Conservation (phyloP, 805 yeast genomes). For the Nakazawaea laoshanensis region DNA sequence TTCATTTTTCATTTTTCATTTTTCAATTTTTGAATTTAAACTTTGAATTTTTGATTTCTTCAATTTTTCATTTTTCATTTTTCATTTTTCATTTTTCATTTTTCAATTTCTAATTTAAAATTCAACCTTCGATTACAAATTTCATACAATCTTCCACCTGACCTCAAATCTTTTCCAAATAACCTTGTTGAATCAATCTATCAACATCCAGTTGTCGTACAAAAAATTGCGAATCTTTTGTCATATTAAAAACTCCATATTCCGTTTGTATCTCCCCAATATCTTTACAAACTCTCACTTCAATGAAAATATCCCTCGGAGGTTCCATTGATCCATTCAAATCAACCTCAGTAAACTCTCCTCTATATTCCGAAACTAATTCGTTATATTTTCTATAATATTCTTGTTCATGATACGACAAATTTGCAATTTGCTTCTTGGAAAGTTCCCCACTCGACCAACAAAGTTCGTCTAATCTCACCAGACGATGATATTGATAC, state of each 20-base stretch:
- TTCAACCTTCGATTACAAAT: too few relatives aligned
- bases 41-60: too few relatives aligned
- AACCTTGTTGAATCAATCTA: slow-evolving; percentile 88
- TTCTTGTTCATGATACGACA: slow-evolving; percentile 75
- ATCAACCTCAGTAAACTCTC: slow-evolving; percentile 75
- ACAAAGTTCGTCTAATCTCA: slow-evolving; percentile 52
- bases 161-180: slow-evolving; percentile 61
- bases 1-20: too few relatives aligned
- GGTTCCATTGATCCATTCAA: slow-evolving; percentile 85
- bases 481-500: slow-evolving; percentile 66
- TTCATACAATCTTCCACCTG: too few relatives aligned
- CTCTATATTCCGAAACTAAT: slow-evolving; percentile 65
- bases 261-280: slow-evolving; percentile 98
- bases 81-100: too few relatives aligned
- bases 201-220: slow-evolving; percentile 94
- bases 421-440: slow-evolving; percentile 31
- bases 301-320: slow-evolving; percentile 86
- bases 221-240: slow-evolving; percentile 90
- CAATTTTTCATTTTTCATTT: too few relatives aligned
- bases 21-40: too few relatives aligned
- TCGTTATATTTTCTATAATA: slow-evolving; percentile 67
- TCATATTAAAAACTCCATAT: slow-evolving; percentile 88
- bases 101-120: too few relatives aligned
- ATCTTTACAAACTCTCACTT: slow-evolving; percentile 85
- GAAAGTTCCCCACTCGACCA: slow-evolving; percentile 63